Evolutionary conservation across 192 early-diverging fungal species (phyloP).

Genomic region (Phlyctochytrium bullatum): DNA sequence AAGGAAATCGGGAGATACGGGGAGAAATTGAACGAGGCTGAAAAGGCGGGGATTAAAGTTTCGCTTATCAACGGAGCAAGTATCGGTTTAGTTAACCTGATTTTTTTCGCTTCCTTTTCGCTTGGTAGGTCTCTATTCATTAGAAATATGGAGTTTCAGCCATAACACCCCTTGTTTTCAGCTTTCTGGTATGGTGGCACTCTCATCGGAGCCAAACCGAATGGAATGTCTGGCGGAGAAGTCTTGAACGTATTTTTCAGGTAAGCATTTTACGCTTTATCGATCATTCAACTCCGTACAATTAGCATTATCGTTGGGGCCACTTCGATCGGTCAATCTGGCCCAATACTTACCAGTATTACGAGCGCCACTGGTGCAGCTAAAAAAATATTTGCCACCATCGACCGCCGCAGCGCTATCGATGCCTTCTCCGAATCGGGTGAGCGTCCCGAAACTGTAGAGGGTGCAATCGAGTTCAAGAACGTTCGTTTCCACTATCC

Average conservation of each 20-base stretch:
- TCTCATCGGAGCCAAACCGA: slow-evolving; percentile 42
- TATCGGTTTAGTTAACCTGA: slow-evolving; percentile 71
- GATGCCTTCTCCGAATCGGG: slow-evolving; percentile 37
- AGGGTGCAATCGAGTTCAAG: slow-evolving; percentile 44
- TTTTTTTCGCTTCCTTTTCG: slow-evolving; percentile 73
- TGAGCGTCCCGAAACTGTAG: slow-evolving; percentile 24
- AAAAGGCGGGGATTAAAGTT: slow-evolving; percentile 60
- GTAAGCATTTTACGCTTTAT: slow-evolving; percentile 44
- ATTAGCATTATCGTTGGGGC: slow-evolving; percentile 45
- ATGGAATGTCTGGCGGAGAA: slow-evolving; percentile 42
- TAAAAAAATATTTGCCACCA: slow-evolving; percentile 46
- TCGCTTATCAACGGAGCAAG: slow-evolving; percentile 56
- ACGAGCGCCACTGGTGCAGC: slow-evolving; percentile 44
- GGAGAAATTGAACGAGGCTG: slow-evolving; percentile 60
- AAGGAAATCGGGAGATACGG: slow-evolving; percentile 66
- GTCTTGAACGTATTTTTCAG: slow-evolving; percentile 45
- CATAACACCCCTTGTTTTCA: background rate
- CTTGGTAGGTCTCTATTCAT: slow-evolving; percentile 74
- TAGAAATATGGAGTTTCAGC: background rate
- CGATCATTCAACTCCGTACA: slow-evolving; percentile 39
- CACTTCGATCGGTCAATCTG: slow-evolving; percentile 38
- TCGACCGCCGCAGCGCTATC: slow-evolving; percentile 48
- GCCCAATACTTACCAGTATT: slow-evolving; percentile 38
- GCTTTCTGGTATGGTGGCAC: slow-evolving; percentile 81
- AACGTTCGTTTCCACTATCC: slow-evolving; percentile 60